These are phyloP conservation scores for Gossypium ekmanianum DNA, from an alignment of 345 rosid species.

Conservation along the genomic window DNA sequence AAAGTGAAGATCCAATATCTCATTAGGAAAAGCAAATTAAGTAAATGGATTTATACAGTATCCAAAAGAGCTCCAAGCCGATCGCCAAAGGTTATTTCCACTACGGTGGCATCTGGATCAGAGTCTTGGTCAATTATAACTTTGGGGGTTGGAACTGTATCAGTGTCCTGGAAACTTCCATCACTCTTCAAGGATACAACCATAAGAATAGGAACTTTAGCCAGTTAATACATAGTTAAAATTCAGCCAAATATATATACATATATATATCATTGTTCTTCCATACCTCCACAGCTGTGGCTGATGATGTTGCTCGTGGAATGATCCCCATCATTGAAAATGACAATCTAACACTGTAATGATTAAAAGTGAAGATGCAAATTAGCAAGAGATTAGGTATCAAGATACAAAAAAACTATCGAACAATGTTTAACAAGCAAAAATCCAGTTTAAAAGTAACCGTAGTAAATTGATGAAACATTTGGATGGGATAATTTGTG, in stretches of 20 bases:
- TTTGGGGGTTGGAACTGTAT: conserved; percentile 72
- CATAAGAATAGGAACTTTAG: conserved; percentile 14
- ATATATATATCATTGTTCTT: neutral
- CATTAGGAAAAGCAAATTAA: conserved; percentile 4
- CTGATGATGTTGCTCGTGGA: conserved; percentile 55
- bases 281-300: conserved; percentile 74
- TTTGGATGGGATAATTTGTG: neutral
- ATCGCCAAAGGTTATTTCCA: conserved; percentile 89
- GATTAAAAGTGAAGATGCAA: neutral
- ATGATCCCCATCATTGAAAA: conserved; percentile 32
- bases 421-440: neutral
- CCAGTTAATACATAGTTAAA: neutral
- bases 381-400: conserved; percentile 3
- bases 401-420: neutral
- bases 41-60: conserved; percentile 46
- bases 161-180: conserved; percentile 55
- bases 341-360: conserved; percentile 39
- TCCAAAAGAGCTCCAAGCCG: conserved; percentile 97
- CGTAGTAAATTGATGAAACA: neutral
- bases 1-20: neutral
- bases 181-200: conserved; percentile 29
- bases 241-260: neutral
- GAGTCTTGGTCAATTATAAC: conserved; percentile 95
- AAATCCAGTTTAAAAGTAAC: neutral
- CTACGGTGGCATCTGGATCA: conserved; percentile 79